Evolutionary conservation across 2,329 filamentous ascomycete genomes (phyloP), one percentile per base, ranked within the genome.

Genomic region (Parastagonospora nodorum): DNA sequence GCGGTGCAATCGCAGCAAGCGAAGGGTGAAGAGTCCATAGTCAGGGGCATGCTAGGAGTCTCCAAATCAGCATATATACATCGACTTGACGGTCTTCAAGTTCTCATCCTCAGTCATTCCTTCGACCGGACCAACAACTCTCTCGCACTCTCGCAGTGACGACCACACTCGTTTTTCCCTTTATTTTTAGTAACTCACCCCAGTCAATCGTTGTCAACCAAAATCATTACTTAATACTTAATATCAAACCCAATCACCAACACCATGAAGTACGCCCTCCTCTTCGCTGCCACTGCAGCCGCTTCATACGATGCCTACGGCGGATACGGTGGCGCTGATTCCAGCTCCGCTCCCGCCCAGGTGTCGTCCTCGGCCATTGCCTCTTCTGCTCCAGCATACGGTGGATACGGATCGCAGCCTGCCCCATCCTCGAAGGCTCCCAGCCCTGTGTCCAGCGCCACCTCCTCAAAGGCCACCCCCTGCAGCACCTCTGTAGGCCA

Each of bases 211-310:
- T 62, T 66, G 48, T 51, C 43, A 49, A 50, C 45, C 10, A 37
- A 37, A 50, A 42, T 2, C 37, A 38, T 5, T 35, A 24, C 19
- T 35, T 45, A 51, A 42, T 55, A 43, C 42, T 39, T 57, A 58
- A 54, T 54, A n/a, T 40, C 48, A 51, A 52, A 44, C 30, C 4
- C 27, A 31, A 39, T n/a, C 32, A 51, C 27, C 40, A 47, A 43
- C 45, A 57, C 32, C 41, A 64, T 64, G 61, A 62, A 60, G 54
- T 62, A 64, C 57, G 50, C 61, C 19, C 42, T 66, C 27, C 56
- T 70, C 48, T 64, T 69, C 47, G 64, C 57, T 45, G 56, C 55
- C 43, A 61, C 57, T 9, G 64, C 59, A n/a, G 63, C 61, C 27
- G 57, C 61, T 48, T 24, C 19, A 24, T 56, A 60, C 42, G 54